phyloP scores from a whole-genome alignment of 2,329 filamentous ascomycete genomes.

The Cladosporium sp. region DNA sequence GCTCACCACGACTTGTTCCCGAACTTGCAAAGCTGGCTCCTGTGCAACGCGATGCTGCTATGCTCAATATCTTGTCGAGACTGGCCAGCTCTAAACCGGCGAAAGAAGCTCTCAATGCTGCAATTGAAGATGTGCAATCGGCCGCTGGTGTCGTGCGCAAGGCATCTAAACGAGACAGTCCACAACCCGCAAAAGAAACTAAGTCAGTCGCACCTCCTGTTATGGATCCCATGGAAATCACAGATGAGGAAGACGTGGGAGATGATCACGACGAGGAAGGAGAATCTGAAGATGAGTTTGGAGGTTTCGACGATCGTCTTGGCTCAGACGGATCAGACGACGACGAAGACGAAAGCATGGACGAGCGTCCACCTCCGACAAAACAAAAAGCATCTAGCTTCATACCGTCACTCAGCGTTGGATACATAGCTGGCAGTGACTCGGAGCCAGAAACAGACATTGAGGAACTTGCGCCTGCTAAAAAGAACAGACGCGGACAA shows the following conservation, averaged over 20 bases:
- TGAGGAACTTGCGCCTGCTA: constrained; percentile 50
- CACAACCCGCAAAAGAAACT: neutral
- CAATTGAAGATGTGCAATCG: constrained; percentile 39
- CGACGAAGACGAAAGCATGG: constrained; percentile 16
- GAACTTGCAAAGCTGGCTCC: constrained; percentile 37
- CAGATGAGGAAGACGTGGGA: constrained; percentile 5
- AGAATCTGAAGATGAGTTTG: constrained; percentile 33
- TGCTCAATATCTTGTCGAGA: constrained; percentile 56
- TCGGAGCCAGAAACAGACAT: constrained; percentile 58
- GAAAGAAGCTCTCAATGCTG: constrained; percentile 49
- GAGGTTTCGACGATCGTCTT: constrained; percentile 36
- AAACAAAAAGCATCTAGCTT: constrained; percentile 53
- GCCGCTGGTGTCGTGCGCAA: constrained; percentile 32
- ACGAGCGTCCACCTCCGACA: neutral
- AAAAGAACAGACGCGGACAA: constrained; percentile 74
- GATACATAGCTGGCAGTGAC: constrained; percentile 73
- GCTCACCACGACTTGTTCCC: constrained; percentile 45
- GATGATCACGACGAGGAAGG: constrained; percentile 11
- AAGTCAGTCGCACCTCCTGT: neutral
- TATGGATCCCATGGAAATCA: constrained; percentile 5
- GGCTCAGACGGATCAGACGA: constrained; percentile 28
- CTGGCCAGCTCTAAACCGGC: constrained; percentile 59
- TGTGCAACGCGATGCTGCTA: constrained; percentile 40
- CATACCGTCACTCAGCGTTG: constrained; percentile 71
- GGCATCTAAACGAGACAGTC: neutral